phyloP scores from a whole-genome alignment of 2,329 filamentous ascomycete genomes.

The Rhynchosporium agropyri region DNA sequence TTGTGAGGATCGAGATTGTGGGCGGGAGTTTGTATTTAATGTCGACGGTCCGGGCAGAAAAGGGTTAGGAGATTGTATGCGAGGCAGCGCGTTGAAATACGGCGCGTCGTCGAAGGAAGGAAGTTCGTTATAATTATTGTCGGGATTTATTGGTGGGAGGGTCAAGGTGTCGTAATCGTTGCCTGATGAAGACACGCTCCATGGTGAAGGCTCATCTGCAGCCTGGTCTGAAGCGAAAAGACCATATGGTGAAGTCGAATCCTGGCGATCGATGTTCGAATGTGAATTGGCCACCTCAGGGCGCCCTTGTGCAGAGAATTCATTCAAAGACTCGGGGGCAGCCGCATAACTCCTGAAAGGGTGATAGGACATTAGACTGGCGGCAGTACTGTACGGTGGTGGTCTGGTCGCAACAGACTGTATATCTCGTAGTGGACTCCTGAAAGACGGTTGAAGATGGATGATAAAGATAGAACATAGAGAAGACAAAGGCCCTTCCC shows the following conservation, averaged over 20 bases:
- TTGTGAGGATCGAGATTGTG: conserved; percentile 11
- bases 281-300: neutral
- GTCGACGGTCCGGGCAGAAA: conserved; percentile 14
- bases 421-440: too few relatives aligned
- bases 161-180: conserved; percentile 25
- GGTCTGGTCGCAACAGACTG: too few relatives aligned
- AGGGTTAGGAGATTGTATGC: conserved; percentile 17
- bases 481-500: too few relatives aligned
- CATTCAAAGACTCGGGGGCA: neutral
- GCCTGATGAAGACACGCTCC: conserved; percentile 15
- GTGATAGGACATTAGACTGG: conserved; percentile 7
- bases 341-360: neutral
- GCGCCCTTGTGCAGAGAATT: neutral
- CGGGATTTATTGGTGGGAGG: conserved; percentile 32
- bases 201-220: conserved; percentile 15
- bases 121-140: conserved; percentile 21
- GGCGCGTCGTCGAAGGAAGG: conserved; percentile 21
- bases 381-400: too few relatives aligned
- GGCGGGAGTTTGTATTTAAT: neutral
- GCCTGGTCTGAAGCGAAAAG: neutral
- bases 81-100: conserved; percentile 24
- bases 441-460: too few relatives aligned
- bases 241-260: conserved; percentile 8
- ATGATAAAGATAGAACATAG: too few relatives aligned
- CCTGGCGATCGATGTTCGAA: neutral